Evolutionary conservation across 345 rosid genomes (phyloP), one percentile per base, ranked within the genome.

Genomic region (Murraya paniculata): DNA sequence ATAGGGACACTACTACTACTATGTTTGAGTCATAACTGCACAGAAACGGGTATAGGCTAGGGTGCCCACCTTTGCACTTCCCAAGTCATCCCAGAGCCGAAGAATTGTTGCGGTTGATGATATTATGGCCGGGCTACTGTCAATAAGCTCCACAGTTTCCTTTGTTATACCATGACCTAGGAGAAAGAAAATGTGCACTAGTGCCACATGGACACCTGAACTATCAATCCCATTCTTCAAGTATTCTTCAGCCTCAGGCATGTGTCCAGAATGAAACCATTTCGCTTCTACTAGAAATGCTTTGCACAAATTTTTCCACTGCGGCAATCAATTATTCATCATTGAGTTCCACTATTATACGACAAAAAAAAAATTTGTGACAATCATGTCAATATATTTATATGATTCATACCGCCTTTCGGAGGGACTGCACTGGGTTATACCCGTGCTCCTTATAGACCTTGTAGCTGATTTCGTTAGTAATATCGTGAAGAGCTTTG

Each of bases 41-140:
- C 41, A 1, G 41, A 38, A 38, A 41, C 48, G 0, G 22, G 4
- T 4, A 2, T 28, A 41, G 28, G 28, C 55, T 35, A 1, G 5
- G 68, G 2, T 76, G 5, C 18, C 5, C 18, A 85, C 96, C 88
- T 88, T 72, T 60, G 91, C 88, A 80, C 86, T 89, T 82, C 92
- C 92, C 38, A 90, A 81, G 71, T 89, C 90, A 79, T 92, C 92
- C 90, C 91, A 90, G 1, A 88, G 88, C 13, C 90, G 88, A 56
- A 89, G 88, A 68, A 88, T 89, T n/a, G 86, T 74, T 10, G 88
- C 89, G 0, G 86, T 59, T 58, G 88, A 75, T 2, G 88, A 82
- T 36, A 88, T 64, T 33, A 89, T 77, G 64, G 50, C 31, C 1
- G 90, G 91, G 39, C 58, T 69, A 22, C 58, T 77, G 55, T 86